Evolutionary conservation across 805 yeast genomes (phyloP).

Genomic region (Yarrowia hollandica): DNA sequence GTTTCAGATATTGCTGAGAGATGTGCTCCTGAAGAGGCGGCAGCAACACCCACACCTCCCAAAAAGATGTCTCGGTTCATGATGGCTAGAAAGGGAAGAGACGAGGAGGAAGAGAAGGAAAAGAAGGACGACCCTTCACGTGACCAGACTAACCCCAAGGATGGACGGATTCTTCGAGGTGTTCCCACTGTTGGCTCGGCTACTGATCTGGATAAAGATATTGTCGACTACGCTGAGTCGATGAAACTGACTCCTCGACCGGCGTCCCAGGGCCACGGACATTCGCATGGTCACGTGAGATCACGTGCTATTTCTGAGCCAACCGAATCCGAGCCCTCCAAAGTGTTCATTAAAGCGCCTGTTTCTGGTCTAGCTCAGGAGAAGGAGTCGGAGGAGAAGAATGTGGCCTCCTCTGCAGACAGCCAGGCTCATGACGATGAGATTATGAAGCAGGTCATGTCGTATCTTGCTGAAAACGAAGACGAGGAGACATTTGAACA

Average conservation of each 20-base stretch:
- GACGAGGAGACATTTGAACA: slow-evolving; percentile 20
- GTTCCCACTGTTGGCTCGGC: background rate
- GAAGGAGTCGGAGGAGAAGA: background rate
- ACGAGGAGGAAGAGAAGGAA: background rate
- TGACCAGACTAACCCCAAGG: slow-evolving; percentile 12
- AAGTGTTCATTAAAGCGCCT: background rate
- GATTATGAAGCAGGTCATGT: slow-evolving; percentile 17
- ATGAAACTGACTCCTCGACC: slow-evolving; percentile 6
- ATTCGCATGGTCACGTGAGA: background rate
- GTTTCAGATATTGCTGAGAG: slow-evolving; percentile 9
- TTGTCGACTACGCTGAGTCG: background rate
- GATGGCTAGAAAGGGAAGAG: slow-evolving; percentile 10
- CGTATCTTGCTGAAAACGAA: slow-evolving; percentile 17
- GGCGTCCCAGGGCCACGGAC: background rate
- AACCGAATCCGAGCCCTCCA: background rate
- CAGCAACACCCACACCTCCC: background rate
- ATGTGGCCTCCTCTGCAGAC: background rate
- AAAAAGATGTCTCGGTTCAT: slow-evolving; percentile 18
- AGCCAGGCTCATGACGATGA: slow-evolving; percentile 7
- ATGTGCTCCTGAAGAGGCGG: background rate
- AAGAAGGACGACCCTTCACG: background rate
- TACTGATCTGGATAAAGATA: background rate
- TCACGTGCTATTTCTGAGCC: slow-evolving; percentile 1
- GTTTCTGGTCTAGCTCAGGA: background rate
- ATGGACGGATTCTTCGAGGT: background rate